Evolutionary conservation across 139 green algal genomes (phyloP).

Genomic region (Pseudopediastrum boryanum): DNA sequence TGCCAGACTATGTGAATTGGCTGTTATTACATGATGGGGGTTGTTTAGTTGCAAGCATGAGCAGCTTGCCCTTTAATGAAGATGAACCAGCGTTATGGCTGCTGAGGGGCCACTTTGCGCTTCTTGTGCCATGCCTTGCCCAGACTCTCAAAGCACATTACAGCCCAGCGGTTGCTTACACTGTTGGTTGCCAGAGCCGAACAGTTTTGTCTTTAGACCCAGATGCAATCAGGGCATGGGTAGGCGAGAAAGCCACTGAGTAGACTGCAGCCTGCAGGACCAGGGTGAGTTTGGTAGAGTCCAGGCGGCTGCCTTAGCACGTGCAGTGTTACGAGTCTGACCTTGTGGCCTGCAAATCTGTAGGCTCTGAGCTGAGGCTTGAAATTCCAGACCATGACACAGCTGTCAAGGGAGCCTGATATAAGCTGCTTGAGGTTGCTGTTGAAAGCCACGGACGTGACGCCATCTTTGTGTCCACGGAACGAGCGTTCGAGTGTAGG

Average conservation of each 20-base stretch:
- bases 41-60: no score
- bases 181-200: slow-evolving; percentile 84
- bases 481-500: slow-evolving; percentile 85
- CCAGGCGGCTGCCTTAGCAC: no score
- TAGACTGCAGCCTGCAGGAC: slow-evolving; percentile 72
- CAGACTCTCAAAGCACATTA: no score
- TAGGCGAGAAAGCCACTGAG: slow-evolving; percentile 77
- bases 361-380: slow-evolving; percentile 84
- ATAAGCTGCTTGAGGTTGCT: slow-evolving; percentile 88
- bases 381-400: slow-evolving; percentile 94
- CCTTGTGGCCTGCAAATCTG: slow-evolving; percentile 84
- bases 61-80: no score
- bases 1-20: no score
- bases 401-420: slow-evolving; percentile 74
- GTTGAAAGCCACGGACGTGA: slow-evolving; percentile 84
- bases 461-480: slow-evolving; percentile 79
- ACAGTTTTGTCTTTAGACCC: slow-evolving; percentile 86
- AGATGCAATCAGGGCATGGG: slow-evolving; percentile 76
- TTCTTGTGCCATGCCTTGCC: no score
- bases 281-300: neutral
- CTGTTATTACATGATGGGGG: no score
- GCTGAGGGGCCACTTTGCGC: no score
- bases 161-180: no score
- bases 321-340: slow-evolving; percentile 20
- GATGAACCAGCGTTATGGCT: no score